A percentile compares a stretch with the other conserved stretches of the same genome.
Conservation (phyloP, 345 rosid species). For the Raphanus raphanistrum region DNA sequence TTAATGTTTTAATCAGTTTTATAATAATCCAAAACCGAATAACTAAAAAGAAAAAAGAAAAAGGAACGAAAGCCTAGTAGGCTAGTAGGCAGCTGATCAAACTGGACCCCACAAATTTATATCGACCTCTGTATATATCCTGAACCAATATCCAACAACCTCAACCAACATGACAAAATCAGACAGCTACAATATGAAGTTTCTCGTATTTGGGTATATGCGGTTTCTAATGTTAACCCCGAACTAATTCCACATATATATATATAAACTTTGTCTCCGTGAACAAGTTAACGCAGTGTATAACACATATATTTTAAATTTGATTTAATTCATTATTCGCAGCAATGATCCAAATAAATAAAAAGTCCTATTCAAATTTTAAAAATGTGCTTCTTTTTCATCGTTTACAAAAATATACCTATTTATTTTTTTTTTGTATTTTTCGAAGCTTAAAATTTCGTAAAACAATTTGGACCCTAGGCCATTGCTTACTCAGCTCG, state of each 20-base stretch:
- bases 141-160: neutral
- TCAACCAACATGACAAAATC: neutral
- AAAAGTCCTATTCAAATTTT: too few relatives aligned
- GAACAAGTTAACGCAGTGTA: too few relatives aligned
- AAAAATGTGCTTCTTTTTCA: too few relatives aligned
- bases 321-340: too few relatives aligned
- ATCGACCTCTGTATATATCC: neutral
- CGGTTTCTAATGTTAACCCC: slow-evolving; percentile 1
- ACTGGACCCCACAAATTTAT: neutral
- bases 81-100: slow-evolving; percentile 2
- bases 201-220: neutral
- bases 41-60: neutral
- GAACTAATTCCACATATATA: neutral
- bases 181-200: neutral
- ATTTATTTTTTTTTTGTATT: too few relatives aligned
- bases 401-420: too few relatives aligned
- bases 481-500: too few relatives aligned
- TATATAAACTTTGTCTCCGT: neutral
- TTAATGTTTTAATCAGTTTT: neutral
- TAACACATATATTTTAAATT: too few relatives aligned
- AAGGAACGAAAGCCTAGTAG: neutral
- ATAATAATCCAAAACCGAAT: neutral
- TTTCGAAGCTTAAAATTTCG: too few relatives aligned
- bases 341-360: too few relatives aligned
- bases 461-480: too few relatives aligned